Evolutionary conservation across 2,329 filamentous ascomycete genomes (phyloP).

Genomic region (Cryphonectria nitschkei): DNA sequence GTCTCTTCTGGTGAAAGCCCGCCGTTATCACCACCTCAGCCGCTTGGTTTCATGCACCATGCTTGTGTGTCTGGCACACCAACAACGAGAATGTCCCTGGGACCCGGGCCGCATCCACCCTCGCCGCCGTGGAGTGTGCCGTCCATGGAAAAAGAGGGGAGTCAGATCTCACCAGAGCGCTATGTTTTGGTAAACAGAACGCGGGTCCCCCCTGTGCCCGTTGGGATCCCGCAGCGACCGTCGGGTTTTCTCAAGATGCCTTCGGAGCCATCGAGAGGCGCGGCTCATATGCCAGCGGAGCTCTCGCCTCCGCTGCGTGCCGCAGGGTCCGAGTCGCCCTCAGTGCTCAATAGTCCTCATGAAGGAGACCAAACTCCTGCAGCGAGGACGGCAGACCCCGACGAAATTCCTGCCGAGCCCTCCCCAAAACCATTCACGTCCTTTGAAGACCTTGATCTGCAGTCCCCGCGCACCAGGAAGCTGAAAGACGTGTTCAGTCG

Average conservation of each 20-base stretch:
- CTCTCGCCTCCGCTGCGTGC: neutral
- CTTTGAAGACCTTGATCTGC: neutral
- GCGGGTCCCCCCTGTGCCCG: neutral
- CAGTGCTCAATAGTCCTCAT: neutral
- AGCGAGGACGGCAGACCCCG: neutral
- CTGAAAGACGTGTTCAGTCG: slow-evolving; percentile 6
- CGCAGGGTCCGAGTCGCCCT: neutral
- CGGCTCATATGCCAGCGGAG: neutral
- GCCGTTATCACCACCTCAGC: neutral
- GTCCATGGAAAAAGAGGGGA: neutral
- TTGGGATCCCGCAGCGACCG: neutral
- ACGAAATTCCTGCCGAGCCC: neutral
- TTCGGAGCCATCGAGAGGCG: neutral
- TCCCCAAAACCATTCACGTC: neutral
- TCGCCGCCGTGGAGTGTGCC: neutral
- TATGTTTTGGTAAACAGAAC: neutral
- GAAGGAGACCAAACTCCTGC: neutral
- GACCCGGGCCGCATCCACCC: neutral
- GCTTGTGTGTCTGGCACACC: neutral
- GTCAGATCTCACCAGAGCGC: neutral
- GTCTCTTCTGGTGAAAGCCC: neutral
- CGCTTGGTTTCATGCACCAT: neutral
- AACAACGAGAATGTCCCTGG: neutral
- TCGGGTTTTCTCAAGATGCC: neutral
- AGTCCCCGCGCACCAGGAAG: neutral